A percentile compares a stretch with the other conserved stretches of the same genome.
Evolutionary conservation across 2,329 filamentous ascomycete species (phyloP).

Genomic region (Paraphaeosphaeria minitans): DNA sequence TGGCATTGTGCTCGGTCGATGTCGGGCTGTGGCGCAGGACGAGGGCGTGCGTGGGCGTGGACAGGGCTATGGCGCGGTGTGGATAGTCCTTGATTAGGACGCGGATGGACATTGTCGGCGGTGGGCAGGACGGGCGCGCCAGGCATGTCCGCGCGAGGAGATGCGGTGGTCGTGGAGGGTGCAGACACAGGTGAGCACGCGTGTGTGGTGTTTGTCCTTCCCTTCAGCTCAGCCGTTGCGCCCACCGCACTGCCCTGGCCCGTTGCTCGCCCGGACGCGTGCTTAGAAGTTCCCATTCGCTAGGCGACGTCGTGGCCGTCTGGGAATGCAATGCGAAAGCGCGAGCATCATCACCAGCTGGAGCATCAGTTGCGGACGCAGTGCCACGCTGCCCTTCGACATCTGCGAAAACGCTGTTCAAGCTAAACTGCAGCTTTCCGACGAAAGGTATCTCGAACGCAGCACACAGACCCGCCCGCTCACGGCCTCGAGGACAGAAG

Average conservation of each 20-base stretch:
- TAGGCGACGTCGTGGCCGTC: too few species aligned
- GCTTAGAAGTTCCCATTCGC: slow-evolving; percentile 2
- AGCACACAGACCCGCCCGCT: slow-evolving; percentile 5
- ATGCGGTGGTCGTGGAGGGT: background rate
- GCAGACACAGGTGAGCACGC: slow-evolving; percentile 29
- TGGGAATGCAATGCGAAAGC: too few species aligned
- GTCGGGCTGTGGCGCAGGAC: slow-evolving; percentile 80
- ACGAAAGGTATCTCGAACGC: slow-evolving; percentile 1
- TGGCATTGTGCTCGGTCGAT: slow-evolving; percentile 59
- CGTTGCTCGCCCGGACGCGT: background rate
- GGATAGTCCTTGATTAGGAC: slow-evolving; percentile 86
- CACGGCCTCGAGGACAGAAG: too few species aligned
- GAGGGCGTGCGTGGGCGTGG: slow-evolving; percentile 77
- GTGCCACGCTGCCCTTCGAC: background rate
- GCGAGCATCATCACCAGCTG: background rate
- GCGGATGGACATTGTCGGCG: slow-evolving; percentile 60
- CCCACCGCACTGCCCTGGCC: too few species aligned
- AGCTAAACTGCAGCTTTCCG: background rate
- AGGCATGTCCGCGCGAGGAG: slow-evolving; percentile 29
- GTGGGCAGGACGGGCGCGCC: slow-evolving; percentile 17
- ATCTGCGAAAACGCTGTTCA: background rate
- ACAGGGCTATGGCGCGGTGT: slow-evolving; percentile 84
- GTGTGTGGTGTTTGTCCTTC: slow-evolving; percentile 19
- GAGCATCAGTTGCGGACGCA: background rate
- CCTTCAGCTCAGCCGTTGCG: too few species aligned